Base-by-base conservation (phyloP, 1,284 basidiomycete genomes). In the Rhodotorula sp. region DNA sequence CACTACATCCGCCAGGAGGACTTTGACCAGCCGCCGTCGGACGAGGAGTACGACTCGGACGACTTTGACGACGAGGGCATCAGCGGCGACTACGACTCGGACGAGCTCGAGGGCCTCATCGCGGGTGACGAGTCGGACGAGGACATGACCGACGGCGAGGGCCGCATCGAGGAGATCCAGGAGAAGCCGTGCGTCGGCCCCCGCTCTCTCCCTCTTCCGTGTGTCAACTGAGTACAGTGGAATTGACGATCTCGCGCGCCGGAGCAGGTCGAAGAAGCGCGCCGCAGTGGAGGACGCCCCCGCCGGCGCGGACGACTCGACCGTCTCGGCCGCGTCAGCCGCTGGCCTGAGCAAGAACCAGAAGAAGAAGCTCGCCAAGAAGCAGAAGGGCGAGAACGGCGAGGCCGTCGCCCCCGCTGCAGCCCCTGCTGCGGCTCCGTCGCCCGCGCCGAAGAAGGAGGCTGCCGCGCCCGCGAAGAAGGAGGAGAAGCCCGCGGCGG, bases 301-400 rank as follows among this genome's bases (percentile, higher is more conserved):
- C 12, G 66, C 67, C 37, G 68, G 64, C 32, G 67, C 72, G 22
- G 73, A 69, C 61, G 71, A 72, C 62, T 73, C 68, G 57, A 70
- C 62, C 46, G 70, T 68, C 50, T 67, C 66, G 19, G 74, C 62
- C 29, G 69, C 64, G 56, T 69, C 66, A 44, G 55, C 59, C 46
- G 70, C 72, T 41, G 59, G 64, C 34, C 71, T 77, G 60, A 66
- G 63, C 63, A 88, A 89, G 77, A 81, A 85, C 34, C 84, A 88
- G 77, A 85, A 85, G 82, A 91, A 90, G 82, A 89, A 89, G 81
- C 79, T 84, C 78, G 79, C 80, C 69, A 93, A 93, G 84, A 92
- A 92, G 83, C 84, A 87, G 79, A 91, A 91, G 84, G 85, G 81
- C 56, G 86, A 86, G 64, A 84, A 84, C 69, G 89, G 88, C 34